These are phyloP conservation scores for Marasmius oreades DNA, from an alignment of 1,284 basidiomycete species.

Conservation along the genomic window DNA sequence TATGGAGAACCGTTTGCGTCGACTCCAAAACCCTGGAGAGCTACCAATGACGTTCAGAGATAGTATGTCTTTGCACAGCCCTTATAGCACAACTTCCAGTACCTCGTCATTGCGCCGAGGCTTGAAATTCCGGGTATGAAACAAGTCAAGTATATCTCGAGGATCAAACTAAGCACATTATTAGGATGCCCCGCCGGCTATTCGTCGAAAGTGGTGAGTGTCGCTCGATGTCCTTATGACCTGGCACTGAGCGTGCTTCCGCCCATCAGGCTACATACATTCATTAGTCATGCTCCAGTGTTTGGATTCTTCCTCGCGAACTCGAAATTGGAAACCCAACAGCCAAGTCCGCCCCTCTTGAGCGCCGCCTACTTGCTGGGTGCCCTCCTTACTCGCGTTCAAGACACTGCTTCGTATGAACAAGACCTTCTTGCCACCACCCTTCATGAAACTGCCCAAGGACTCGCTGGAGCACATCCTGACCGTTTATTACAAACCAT, in stretches of 20 bases:
- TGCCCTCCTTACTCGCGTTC: neutral
- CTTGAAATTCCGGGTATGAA: neutral
- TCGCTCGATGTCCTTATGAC: neutral
- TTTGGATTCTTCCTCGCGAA: neutral
- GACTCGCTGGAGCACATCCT: constrained; percentile 8
- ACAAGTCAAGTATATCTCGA: too few relatives aligned
- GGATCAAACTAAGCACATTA: too few relatives aligned
- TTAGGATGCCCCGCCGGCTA: neutral
- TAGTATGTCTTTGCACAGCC: neutral
- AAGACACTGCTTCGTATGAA: neutral
- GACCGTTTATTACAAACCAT: neutral
- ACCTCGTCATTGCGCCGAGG: neutral
- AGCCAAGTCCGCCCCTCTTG: neutral
- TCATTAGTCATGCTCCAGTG: neutral
- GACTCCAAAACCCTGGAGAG: neutral
- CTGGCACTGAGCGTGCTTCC: neutral
- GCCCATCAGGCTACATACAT: neutral
- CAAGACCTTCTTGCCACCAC: neutral
- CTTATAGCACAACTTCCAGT: neutral
- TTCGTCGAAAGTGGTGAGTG: neutral
- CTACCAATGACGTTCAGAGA: neutral
- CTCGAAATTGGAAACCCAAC: neutral
- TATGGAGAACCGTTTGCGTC: neutral
- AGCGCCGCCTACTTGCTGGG: constrained; percentile 5
- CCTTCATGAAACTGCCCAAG: constrained; percentile 3